A percentile compares a stretch with the other conserved stretches of the same genome.
These are phyloP conservation scores for Solanum phureja DNA, from an alignment of 257 asterid genomes.

Conservation along the genomic window DNA sequence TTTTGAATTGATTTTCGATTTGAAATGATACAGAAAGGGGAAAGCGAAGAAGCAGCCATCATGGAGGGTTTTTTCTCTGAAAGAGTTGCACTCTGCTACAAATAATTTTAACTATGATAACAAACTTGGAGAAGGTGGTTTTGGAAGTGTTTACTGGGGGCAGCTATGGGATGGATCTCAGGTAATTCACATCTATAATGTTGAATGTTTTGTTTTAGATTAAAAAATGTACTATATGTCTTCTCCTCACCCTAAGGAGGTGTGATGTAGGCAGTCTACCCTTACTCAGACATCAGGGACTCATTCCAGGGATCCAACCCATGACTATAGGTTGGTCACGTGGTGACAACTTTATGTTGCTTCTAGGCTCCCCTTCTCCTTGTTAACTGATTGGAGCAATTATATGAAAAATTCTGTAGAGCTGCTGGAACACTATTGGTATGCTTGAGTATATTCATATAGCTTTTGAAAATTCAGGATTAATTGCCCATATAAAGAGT, in stretches of 20 bases:
- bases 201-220: background rate
- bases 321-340: background rate
- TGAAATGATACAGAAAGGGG: slow-evolving; percentile 30
- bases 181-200: slow-evolving; percentile 21
- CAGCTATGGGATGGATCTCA: slow-evolving; percentile 99
- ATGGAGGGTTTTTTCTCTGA: slow-evolving; percentile 92
- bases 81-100: slow-evolving; percentile 88
- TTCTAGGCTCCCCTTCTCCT: background rate
- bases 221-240: background rate
- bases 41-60: slow-evolving; percentile 46
- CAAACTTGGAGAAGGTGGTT: slow-evolving; percentile 99
- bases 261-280: background rate
- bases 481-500: background rate
- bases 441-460: background rate
- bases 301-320: background rate
- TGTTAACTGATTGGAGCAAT: background rate
- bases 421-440: background rate
- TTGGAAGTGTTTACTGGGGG: slow-evolving; percentile 99
- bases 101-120: slow-evolving; percentile 92
- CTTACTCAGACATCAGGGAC: background rate
- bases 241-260: background rate
- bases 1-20: background rate
- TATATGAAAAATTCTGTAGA: background rate
- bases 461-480: background rate
- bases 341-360: background rate